Percentiles rank a stretch among this genome's conserved stretches.
Conservation (phyloP, 1,139 yeast genomes). For the Tardiomyces depauwii region DNA sequence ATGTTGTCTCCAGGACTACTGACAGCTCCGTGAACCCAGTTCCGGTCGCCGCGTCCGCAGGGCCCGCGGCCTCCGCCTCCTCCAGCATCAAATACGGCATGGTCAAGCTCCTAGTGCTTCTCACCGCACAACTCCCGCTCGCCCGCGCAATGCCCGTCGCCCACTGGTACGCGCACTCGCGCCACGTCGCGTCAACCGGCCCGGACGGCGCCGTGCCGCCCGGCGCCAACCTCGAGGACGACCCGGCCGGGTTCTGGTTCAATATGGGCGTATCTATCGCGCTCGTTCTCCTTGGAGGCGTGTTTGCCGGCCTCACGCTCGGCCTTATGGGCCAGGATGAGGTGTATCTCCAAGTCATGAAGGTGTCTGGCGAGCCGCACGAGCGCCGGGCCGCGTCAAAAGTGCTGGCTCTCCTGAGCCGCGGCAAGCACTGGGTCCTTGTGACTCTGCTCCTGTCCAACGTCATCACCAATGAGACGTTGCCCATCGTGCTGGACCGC, state of each 20-base stretch:
- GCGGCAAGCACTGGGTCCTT: slow-evolving; percentile 96
- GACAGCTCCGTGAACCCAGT: no score
- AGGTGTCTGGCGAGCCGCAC: slow-evolving; percentile 35
- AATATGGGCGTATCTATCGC: slow-evolving; percentile 49
- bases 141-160: neutral
- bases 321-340: slow-evolving; percentile 98
- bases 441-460: slow-evolving; percentile 73
- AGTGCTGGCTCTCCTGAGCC: slow-evolving; percentile 59
- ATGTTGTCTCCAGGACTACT: no score
- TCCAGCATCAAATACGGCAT: neutral
- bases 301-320: slow-evolving; percentile 89
- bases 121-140: neutral
- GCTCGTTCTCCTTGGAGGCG: slow-evolving; percentile 83
- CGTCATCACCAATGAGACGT: slow-evolving; percentile 89
- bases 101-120: neutral
- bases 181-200: neutral
- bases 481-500: slow-evolving; percentile 87
- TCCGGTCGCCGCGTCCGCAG: no score
- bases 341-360: slow-evolving; percentile 47
- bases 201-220: neutral
- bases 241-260: slow-evolving; percentile 34
- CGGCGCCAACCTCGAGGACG: neutral
- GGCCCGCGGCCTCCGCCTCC: no score
- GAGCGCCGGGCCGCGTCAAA: slow-evolving; percentile 66
- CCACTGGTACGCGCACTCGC: no score